These are phyloP conservation scores for Basidiobolus meristosporus DNA, from an alignment of 371 early-diverging fungal genomes.

Conservation along the genomic window DNA sequence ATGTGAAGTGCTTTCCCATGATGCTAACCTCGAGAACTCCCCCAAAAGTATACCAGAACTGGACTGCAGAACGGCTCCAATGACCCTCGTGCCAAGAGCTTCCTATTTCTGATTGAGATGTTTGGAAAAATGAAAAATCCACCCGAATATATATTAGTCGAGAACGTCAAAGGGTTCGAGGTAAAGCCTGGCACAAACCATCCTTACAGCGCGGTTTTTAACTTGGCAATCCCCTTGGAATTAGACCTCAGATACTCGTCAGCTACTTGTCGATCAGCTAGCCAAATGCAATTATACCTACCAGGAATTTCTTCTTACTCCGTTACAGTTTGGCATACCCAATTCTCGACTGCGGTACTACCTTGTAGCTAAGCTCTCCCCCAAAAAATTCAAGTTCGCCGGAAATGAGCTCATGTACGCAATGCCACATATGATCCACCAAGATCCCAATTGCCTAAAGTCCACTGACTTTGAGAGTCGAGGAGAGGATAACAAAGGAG, in stretches of 20 bases:
- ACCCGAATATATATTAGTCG: constrained; percentile 51
- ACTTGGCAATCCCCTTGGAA: not conserved
- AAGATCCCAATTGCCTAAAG: too few species aligned
- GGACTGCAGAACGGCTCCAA: constrained; percentile 53
- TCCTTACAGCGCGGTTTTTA: not conserved
- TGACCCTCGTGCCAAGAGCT: constrained; percentile 54
- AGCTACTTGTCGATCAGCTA: constrained; percentile 19
- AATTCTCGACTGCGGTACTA: constrained; percentile 45
- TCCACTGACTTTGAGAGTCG: too few species aligned
- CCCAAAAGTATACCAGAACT: constrained; percentile 42
- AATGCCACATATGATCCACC: too few species aligned
- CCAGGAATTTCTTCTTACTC: constrained; percentile 35
- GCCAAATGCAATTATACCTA: constrained; percentile 17
- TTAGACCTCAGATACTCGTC: constrained; percentile 25
- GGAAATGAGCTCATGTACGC: too few species aligned
- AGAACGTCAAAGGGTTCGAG: constrained; percentile 76
- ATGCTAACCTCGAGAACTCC: too few species aligned
- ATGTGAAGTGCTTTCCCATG: too few species aligned
- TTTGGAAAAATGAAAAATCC: constrained; percentile 26
- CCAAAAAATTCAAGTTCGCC: too few species aligned
- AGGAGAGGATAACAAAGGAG: not conserved
- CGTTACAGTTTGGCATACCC: constrained; percentile 37
- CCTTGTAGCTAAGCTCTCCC: constrained; percentile 14
- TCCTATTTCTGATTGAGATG: constrained; percentile 44
- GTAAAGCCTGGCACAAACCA: constrained; percentile 8